These are phyloP conservation scores for Reutealis trisperma DNA, from an alignment of 345 rosid species.

Conservation along the genomic window DNA sequence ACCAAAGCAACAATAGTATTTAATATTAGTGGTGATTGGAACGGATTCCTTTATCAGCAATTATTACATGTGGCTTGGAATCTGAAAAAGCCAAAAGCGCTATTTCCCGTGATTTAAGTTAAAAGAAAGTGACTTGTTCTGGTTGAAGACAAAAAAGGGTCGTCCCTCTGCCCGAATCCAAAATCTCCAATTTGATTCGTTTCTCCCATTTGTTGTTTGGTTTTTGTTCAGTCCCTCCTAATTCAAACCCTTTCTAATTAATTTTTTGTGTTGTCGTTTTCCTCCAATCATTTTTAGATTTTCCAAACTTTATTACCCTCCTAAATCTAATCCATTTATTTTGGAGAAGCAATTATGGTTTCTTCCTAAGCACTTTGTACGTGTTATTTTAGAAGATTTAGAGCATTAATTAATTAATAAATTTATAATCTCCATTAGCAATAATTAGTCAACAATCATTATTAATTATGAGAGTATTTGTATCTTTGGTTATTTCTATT, in stretches of 20 bases:
- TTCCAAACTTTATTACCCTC: too few relatives aligned
- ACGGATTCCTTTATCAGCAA: not conserved
- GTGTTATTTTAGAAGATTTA: too few relatives aligned
- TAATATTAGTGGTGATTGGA: not conserved
- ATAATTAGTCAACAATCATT: too few relatives aligned
- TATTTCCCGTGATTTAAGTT: conserved; percentile 22
- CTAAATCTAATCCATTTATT: too few relatives aligned
- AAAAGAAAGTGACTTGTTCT: not conserved
- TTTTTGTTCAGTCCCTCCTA: not conserved
- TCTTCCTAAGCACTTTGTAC: too few relatives aligned
- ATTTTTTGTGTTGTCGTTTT: not conserved
- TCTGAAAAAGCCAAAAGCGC: conserved; percentile 6
- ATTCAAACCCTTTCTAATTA: not conserved
- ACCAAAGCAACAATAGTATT: not conserved
- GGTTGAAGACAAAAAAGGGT: not conserved
- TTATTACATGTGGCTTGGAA: not conserved
- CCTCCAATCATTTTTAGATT: too few relatives aligned
- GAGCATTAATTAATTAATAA: too few relatives aligned
- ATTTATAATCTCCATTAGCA: too few relatives aligned
- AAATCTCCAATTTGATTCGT: not conserved
- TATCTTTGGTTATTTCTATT: not conserved
- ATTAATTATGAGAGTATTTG: too few relatives aligned
- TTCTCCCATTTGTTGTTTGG: not conserved
- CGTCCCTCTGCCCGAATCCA: not conserved
- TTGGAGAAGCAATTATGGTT: too few relatives aligned